Evolutionary conservation across 2,329 filamentous ascomycete species (phyloP).

Genomic region (Pyrenochaeta sp.): DNA sequence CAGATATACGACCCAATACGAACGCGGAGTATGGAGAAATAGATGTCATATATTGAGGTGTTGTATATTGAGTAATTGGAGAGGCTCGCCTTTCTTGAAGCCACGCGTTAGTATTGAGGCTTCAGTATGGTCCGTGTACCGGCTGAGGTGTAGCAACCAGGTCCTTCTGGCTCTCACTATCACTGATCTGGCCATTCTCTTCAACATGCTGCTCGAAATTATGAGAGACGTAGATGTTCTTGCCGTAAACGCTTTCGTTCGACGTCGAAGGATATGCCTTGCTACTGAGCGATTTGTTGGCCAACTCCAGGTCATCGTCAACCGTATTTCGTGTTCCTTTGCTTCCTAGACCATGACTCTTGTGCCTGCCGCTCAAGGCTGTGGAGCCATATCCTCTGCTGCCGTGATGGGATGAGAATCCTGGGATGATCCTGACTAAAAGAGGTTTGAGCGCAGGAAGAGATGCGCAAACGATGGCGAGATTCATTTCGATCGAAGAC

Average conservation of each 20-base stretch:
- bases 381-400: conserved; percentile 15
- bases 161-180: conserved; percentile 22
- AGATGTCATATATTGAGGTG: too few relatives aligned
- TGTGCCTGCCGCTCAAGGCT: conserved; percentile 8
- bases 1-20: too few relatives aligned
- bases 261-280: conserved; percentile 13
- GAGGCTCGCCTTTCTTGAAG: too few relatives aligned
- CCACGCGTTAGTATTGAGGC: too few relatives aligned
- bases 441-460: conserved; percentile 41
- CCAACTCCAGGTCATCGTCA: conserved; percentile 24
- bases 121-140: background rate
- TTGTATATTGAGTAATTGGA: too few relatives aligned
- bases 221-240: conserved; percentile 22
- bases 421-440: conserved; percentile 30
- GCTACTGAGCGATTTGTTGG: conserved; percentile 6
- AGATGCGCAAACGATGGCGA: conserved; percentile 45
- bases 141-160: conserved; percentile 6
- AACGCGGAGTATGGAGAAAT: too few relatives aligned
- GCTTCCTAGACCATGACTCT: conserved; percentile 8
- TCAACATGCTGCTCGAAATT: conserved; percentile 22
- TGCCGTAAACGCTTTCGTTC: conserved; percentile 12
- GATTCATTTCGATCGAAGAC: conserved; percentile 43
- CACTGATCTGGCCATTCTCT: conserved; percentile 5
- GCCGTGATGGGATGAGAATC: conserved; percentile 22
- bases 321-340: conserved; percentile 3